Evolutionary conservation across 345 rosid species (phyloP), one percentile per base, ranked within the genome.

Genomic region (Lepidium aucheri): DNA sequence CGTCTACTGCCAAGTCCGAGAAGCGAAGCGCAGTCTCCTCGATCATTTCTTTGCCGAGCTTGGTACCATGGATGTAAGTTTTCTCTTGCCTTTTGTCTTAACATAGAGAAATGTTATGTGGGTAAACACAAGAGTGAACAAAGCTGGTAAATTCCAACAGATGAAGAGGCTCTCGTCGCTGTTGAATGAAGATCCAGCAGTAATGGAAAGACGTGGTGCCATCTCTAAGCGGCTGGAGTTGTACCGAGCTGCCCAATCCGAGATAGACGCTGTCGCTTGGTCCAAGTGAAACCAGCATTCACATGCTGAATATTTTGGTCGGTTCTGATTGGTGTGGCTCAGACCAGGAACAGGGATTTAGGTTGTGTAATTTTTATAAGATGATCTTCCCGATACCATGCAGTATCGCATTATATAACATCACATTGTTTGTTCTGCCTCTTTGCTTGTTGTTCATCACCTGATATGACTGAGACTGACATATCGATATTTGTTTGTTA

Each of bases 1-100:
- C 1, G 99, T 91, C 53, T 83, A 94, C 67, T 88, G 97, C 67
- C 97, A 94, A 91, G 97, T 91, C 41, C 92, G 99, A n/a, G 99
- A 90, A 75, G 99, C 99, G 34, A 94, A 91, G 59, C 76, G 96
- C 56, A 80, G 95, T 83, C 84, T 94, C 54, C 96, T 94, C 0
- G 99, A 94, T 65, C 89, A 81, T 77, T 94, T 90, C 88, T 94
- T 83, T 79, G 85, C 91, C 0, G 99, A 94, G 38, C 77, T 94
- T 58, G 99, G 99, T 33, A 83, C 85, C 82, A 70, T 94, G 87
- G 99, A 91, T 74, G 99, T 94, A 51, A 74, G 74, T 61, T 47
- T 9, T 68, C 44, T 60, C 8, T 16, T 53, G 4, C 24, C 13
- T 28, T 52, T 17, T 67, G 14, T 35, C 39, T 44, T 28, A 67